Base-by-base conservation (phyloP, 441 rosid genomes). In the Gossypium lobatum region DNA sequence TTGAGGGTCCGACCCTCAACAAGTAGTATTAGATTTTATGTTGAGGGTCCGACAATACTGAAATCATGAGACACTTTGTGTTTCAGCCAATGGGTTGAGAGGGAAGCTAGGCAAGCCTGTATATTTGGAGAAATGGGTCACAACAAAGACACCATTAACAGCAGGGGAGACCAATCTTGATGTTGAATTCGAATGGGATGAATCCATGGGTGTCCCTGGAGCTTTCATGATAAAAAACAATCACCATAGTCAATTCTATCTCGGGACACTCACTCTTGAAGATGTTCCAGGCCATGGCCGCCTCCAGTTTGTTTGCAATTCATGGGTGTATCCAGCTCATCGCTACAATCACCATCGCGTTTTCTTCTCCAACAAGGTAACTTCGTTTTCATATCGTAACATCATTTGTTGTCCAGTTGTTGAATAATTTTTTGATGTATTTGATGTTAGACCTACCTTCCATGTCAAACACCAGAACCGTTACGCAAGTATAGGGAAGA, bases 281-380 rank as follows among this genome's bases (percentile, higher is more conserved):
- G 79, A 85, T 67, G 87, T 88, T 78, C 92, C 84, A 4, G 85
- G 86, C 0, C 79, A 84, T 53, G 93, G 88, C 28, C 78, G 78
- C 5, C 50, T 88, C 16, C 91, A 91, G 75, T 93, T 93, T 73
- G 74, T 87, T 65, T 93, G 98, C 86, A 89, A 88, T 79, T 93
- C 98, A 20, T 94, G 98, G 98, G 91, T 94, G 25, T 94, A 94
- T 70, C 97, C 98, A 0, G 61, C 78, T 1, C 93, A 82, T 72
- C 77, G 88, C 0, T 90, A 92, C 87, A 80, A 86, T 42, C 84
- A 85, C 31, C 77, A 85, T 76, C 90, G 98, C 23, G 87, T 89
- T 11, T 94, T 92, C 89, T 94, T 94, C 83, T 87, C 93, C 7
- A 90, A 90, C 85, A 85, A 92, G 97, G 98, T 93, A 88, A 76